These are phyloP conservation scores for Wallemia ichthyophaga DNA, from an alignment of 1,284 basidiomycete genomes.

Conservation along the genomic window DNA sequence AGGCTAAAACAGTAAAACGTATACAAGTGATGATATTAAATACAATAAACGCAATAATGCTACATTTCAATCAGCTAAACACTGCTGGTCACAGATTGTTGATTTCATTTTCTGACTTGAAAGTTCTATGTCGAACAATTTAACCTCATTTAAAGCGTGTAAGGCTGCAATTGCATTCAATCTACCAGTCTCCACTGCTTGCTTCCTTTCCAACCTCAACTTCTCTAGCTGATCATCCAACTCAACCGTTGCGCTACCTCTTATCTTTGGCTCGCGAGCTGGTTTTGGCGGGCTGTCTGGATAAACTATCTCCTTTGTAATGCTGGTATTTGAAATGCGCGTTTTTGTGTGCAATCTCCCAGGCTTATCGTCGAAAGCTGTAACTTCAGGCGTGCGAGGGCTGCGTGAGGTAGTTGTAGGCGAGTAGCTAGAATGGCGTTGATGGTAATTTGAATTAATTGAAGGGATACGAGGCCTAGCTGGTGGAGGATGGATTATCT, in stretches of 20 bases:
- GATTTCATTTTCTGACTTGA: background rate
- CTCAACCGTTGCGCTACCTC: background rate
- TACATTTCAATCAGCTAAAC: background rate
- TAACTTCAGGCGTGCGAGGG: background rate
- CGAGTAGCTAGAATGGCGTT: background rate
- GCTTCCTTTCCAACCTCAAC: background rate
- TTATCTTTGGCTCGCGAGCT: background rate
- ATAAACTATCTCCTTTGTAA: background rate
- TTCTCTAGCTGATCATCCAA: background rate
- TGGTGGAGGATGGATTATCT: background rate
- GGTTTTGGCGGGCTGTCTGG: background rate
- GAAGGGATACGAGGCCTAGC: background rate
- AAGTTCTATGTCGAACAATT: background rate
- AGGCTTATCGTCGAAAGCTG: background rate
- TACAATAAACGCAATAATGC: too few species aligned
- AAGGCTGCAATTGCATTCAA: background rate
- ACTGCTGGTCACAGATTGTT: background rate
- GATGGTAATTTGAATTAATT: background rate
- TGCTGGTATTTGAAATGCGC: background rate
- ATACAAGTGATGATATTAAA: too few species aligned
- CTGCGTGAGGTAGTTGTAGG: background rate
- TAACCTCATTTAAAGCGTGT: background rate
- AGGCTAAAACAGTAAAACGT: too few species aligned
- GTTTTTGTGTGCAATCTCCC: background rate
- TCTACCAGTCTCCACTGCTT: background rate